Conservation (phyloP, 2,329 filamentous ascomycete species). For the Ophiostoma himal-ulmi region DNA sequence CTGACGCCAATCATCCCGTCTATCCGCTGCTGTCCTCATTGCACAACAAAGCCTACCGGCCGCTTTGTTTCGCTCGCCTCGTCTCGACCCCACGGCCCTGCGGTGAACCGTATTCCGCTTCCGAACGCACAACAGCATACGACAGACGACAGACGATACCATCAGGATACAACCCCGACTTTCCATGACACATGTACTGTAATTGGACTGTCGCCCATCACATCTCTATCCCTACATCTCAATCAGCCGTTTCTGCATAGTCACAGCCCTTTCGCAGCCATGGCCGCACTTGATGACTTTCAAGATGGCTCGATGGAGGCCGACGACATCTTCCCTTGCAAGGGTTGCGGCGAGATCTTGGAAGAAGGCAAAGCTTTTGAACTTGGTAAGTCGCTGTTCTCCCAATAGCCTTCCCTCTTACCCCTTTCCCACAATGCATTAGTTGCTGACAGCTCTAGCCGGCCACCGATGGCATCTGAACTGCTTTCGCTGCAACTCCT, state of each 20-base stretch:
- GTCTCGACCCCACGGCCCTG: slow-evolving; percentile 8
- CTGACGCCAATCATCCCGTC: slow-evolving; percentile 2
- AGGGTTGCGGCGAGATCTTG: slow-evolving; percentile 92
- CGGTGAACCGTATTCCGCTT: slow-evolving; percentile 2
- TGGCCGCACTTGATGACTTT: slow-evolving; percentile 55
- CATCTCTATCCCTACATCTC: background rate
- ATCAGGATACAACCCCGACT: background rate
- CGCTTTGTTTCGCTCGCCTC: background rate
- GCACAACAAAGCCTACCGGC: background rate
- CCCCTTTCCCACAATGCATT: background rate
- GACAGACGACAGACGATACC: background rate
- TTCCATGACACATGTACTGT: background rate
- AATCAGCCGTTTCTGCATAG: background rate
- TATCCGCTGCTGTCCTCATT: background rate
- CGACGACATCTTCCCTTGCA: slow-evolving; percentile 83
- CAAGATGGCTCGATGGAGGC: slow-evolving; percentile 63
- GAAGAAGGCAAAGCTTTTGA: slow-evolving; percentile 99
- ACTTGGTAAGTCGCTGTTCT: slow-evolving; percentile 59
- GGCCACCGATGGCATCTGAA: slow-evolving; percentile 98
- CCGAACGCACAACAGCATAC: background rate
- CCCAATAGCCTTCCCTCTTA: background rate
- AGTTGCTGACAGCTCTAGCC: slow-evolving; percentile 47
- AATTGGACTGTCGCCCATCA: background rate
- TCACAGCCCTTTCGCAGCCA: slow-evolving; percentile 27
- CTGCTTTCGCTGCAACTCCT: slow-evolving; percentile 97